Evolutionary conservation across 257 asterid species (phyloP).

Genomic region (Solanum pennellii): DNA sequence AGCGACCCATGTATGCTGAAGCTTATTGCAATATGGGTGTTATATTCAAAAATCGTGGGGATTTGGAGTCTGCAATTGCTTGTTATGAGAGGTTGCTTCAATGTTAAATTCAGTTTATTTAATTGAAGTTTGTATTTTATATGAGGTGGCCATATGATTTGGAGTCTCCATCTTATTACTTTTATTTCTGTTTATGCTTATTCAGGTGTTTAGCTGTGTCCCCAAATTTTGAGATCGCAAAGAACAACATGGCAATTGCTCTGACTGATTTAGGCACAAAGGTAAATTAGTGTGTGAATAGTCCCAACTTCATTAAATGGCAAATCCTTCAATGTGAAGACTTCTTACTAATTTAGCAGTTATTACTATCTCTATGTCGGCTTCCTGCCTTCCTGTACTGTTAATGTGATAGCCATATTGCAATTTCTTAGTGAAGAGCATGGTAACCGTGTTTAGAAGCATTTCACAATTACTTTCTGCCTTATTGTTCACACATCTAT

Average conservation of each 20-base stretch:
- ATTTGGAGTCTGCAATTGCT: constrained; percentile 91
- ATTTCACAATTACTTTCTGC: background rate
- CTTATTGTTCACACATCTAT: background rate
- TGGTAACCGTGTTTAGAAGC: background rate
- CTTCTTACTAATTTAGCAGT: background rate
- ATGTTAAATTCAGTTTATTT: background rate
- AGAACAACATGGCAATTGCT: constrained; percentile 99
- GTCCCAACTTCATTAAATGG: background rate
- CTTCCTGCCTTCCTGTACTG: background rate
- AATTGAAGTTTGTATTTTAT: constrained; percentile 1
- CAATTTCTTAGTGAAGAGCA: background rate
- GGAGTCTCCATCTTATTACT: constrained; percentile 10
- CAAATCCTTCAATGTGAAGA: background rate
- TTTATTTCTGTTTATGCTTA: constrained; percentile 2
- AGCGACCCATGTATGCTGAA: constrained; percentile 99
- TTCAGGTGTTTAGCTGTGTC: constrained; percentile 93
- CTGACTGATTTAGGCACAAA: constrained; percentile 98
- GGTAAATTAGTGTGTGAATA: constrained; percentile 25
- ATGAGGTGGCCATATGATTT: background rate
- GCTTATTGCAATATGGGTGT: constrained; percentile 99
- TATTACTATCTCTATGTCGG: background rate
- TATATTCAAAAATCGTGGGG: constrained; percentile 90
- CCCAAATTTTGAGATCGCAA: constrained; percentile 97
- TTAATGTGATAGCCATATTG: background rate
- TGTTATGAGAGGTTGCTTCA: constrained; percentile 78